Evolutionary conservation across 108 stramenopile genomes (phyloP), one percentile per base, ranked within the genome.

Genomic region (Fragilaria radians): DNA sequence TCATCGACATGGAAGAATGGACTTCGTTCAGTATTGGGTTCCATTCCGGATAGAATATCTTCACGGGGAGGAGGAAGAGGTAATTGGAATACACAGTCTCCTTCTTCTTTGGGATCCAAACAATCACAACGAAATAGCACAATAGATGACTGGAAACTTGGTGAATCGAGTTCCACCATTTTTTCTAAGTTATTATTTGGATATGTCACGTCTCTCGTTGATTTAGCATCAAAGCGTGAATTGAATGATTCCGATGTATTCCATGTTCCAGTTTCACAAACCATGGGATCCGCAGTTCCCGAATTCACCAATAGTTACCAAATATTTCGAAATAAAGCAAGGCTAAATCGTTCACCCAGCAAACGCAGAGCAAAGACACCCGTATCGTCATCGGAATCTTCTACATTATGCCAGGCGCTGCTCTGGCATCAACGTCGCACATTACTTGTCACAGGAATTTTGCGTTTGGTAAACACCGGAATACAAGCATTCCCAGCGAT

Each of bases 401-500:
- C 68, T 1, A 54, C 78, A 23, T 67, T 85, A 49, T 56, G 67
- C 34, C 70, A 79, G 46, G 81, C 88, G 1, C 26, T 89, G 19
- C 22, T 80, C 5, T 32, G 57, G 11, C 65, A 78, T 54, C 83
- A 85, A 63, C 59, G 68, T 42, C 26, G 64, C 7, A 65, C 30
- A 22, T 55, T 89, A 0, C 19, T 81, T 36, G n/a, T 62, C 49
- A 87, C 89, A 0, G 85, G 83, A 1, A 14, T 70, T 17, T 56
- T 85, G 52, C 81, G 89, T 7, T 58, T 90, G 9, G 14, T 73
- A 4, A 90, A 90, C 55, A 90, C 89, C 3, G 36, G 52, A 5
- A 53, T 87, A 2, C 89, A 90, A 56, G 82, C 82, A 14, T 85
- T 87, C 54, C 89, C 89, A 23, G 74, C 85, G 1, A 27, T 90